Conservation (phyloP, 768 basidiomycete species). For the Collybia sp. region DNA sequence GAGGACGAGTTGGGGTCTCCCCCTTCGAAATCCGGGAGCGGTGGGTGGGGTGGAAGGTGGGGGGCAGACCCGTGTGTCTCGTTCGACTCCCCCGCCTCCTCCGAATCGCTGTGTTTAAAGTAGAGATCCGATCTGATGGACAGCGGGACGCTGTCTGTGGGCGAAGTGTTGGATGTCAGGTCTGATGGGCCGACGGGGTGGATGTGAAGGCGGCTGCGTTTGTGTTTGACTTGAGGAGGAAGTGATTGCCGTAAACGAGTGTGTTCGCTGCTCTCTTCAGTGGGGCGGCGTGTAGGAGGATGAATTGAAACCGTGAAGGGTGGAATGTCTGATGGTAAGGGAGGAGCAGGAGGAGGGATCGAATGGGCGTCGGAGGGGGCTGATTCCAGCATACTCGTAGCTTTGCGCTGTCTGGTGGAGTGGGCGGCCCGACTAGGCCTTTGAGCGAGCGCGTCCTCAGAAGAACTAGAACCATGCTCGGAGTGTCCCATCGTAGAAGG, state of each 20-base stretch:
- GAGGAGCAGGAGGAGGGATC: constrained; percentile 37
- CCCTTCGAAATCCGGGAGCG: constrained; percentile 20
- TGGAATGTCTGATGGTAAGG: constrained; percentile 7
- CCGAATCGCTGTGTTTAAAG: constrained; percentile 39
- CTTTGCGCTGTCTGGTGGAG: no score
- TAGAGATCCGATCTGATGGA: constrained; percentile 46
- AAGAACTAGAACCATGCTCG: no score
- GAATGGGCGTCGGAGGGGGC: constrained; percentile 43
- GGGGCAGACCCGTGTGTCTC: constrained; percentile 16
- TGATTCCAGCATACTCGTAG: no score
- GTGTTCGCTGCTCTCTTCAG: no score
- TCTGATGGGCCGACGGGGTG: constrained; percentile 23
- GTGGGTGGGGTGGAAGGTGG: constrained; percentile 37
- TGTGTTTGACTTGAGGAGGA: not conserved
- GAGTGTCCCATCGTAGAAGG: constrained; percentile 18
- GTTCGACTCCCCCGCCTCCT: constrained; percentile 12
- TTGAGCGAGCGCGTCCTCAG: no score
- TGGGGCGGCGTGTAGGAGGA: not conserved
- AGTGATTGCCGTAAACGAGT: no score
- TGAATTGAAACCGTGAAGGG: not conserved
- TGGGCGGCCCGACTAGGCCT: no score
- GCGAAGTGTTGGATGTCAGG: constrained; percentile 29
- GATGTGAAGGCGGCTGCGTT: constrained; percentile 23
- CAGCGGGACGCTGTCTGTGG: constrained; percentile 52
- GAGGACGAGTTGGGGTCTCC: constrained; percentile 1